These are phyloP conservation scores for Truncatella angustata DNA, from an alignment of 2,329 filamentous ascomycete species.

Conservation along the genomic window DNA sequence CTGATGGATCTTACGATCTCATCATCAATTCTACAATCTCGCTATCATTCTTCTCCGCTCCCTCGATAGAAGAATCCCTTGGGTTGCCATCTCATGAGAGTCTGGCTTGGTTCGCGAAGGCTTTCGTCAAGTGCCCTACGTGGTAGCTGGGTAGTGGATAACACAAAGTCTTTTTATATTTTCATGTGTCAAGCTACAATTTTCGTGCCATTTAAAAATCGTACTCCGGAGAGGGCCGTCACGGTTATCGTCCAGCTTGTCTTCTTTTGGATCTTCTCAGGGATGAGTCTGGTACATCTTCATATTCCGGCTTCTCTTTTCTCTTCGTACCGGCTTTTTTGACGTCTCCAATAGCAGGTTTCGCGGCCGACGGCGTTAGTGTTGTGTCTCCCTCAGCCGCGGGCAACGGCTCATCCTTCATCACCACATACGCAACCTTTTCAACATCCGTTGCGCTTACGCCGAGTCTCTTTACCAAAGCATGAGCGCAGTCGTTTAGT, in stretches of 20 bases:
- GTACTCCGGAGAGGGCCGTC: neutral
- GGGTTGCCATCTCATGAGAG: too few relatives aligned
- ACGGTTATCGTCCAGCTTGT: too few relatives aligned
- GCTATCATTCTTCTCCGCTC: too few relatives aligned
- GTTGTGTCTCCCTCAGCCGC: neutral
- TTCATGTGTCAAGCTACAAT: too few relatives aligned
- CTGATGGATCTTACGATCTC: too few relatives aligned
- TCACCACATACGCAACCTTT: constrained; percentile 68
- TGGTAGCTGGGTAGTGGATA: too few relatives aligned
- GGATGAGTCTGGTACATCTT: neutral
- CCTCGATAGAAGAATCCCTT: too few relatives aligned
- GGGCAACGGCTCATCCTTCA: constrained; percentile 38
- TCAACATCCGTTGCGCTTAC: constrained; percentile 64
- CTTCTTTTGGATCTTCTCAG: neutral
- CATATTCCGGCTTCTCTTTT: neutral
- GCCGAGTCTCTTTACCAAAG: constrained; percentile 46
- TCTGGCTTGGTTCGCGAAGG: too few relatives aligned
- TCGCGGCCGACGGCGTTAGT: neutral
- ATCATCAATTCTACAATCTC: too few relatives aligned
- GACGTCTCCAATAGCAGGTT: neutral
- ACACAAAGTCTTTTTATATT: too few relatives aligned
- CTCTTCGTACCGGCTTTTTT: constrained; percentile 4
- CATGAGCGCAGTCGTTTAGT: constrained; percentile 44
- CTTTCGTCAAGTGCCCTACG: too few relatives aligned
- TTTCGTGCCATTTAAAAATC: too few relatives aligned